Base-by-base conservation (phyloP, 768 basidiomycete species). In the Amanita exitialis region DNA sequence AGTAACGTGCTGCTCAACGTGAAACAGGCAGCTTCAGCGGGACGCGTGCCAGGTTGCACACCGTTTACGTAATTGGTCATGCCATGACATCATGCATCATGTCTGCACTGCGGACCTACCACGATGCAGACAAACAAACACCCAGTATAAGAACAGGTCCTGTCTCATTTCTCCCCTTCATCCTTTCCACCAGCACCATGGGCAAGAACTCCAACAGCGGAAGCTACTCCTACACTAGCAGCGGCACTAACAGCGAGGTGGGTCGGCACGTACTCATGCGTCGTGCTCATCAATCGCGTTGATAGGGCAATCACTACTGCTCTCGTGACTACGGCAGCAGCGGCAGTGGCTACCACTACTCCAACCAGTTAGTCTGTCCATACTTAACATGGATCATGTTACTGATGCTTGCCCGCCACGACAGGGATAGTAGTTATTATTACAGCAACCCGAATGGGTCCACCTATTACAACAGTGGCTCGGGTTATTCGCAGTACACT, bases 301-400 rank as follows among this genome's bases (percentile, higher is more conserved):
- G 30, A 30, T 30, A 82, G 79, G 82, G 80, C 1, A 83, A 83
- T 58, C 77, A 80, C 57, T 81, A 77, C 57, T 80, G 77, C 62
- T 61, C 68, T 58, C 79, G 80, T 45, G 66, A 75, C 57, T 71
- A 72, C 36, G 71, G 69, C 25, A 58, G 54, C 25, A 67, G 72
- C 9, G 65, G 66, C 2, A 62, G 55, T 41, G 72, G 76, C 0
- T 83, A 83, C 52, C 82, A 83, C 55, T 83, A 83, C 58, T 81
- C 78, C 5, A 83, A 83, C 64, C 55, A 23, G 79, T 80, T 59
- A 2, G 72, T 8, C 16, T 35, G 6, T 39, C 6, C 45, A 10
- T 38, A 10, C n/a, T 47, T 23, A 21, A 6, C 7, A 18, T 16
- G 43, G 25, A 15, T 35, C 25, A 25, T 38, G 16, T 35, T 13